Evolutionary conservation across 495 filamentous ascomycete species (phyloP).

Genomic region (Penicillium coffeae): DNA sequence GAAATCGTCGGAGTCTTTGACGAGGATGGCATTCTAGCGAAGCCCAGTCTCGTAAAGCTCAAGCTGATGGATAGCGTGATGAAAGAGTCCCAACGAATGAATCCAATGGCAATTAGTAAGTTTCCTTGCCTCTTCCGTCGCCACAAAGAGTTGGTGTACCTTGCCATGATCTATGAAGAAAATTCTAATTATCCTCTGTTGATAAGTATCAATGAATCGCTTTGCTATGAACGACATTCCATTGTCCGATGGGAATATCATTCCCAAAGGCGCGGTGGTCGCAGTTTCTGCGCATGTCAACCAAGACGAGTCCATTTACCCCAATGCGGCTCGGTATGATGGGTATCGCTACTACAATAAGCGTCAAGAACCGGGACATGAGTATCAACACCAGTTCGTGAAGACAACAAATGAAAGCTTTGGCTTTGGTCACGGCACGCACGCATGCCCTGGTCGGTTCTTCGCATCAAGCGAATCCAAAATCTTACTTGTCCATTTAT

Average conservation of each 20-base stretch:
- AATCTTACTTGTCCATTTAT: conserved; percentile 2
- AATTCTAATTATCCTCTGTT: neutral
- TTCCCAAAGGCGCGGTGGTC: neutral
- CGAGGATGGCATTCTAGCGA: conserved; percentile 42
- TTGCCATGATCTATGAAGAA: neutral
- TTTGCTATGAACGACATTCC: neutral
- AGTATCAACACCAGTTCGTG: conserved; percentile 33
- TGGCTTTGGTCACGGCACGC: conserved; percentile 43
- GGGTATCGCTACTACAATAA: conserved; percentile 6
- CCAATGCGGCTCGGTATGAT: neutral
- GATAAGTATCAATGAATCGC: conserved; percentile 28
- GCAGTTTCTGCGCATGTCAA: neutral
- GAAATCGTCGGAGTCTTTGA: conserved; percentile 32
- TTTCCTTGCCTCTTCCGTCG: too few species aligned
- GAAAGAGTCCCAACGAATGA: conserved; percentile 28
- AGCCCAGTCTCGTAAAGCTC: conserved; percentile 38
- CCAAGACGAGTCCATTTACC: neutral
- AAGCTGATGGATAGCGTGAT: conserved; percentile 36
- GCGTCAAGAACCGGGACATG: conserved; percentile 27
- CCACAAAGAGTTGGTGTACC: too few species aligned
- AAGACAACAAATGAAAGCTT: conserved; percentile 33
- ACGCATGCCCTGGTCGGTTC: conserved; percentile 51
- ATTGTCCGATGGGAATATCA: neutral
- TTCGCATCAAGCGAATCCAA: conserved; percentile 24
- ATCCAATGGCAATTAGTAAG: conserved; percentile 28